Evolutionary conservation across 139 green algal genomes (phyloP), one percentile per base, ranked within the genome.

Genomic region (Helicosporidium sp.): DNA sequence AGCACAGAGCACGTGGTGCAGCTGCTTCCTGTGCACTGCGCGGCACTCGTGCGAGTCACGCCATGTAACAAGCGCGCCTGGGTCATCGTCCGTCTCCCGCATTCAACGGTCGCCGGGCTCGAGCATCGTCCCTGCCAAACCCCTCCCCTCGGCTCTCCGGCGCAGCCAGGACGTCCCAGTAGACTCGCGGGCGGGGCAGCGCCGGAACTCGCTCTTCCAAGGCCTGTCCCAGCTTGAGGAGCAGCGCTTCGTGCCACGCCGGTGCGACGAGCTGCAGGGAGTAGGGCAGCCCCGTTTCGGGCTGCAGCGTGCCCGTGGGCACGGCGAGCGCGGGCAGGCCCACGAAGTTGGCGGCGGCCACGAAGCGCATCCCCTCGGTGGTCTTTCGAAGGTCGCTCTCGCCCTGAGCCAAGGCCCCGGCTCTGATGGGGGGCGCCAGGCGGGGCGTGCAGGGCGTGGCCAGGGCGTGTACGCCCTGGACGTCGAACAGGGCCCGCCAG

Each of bases 181-280:
- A 58, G 17, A 64, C 57, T 3, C 34, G 16, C n/a, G 57, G 49
- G 26, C 33, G 20, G 16, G 29, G 46, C 39, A 35, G 2, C 17
- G 34, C 46, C 10, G n/a, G 13, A 1, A 8, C 53, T 10, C 24
- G 27, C 17, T 22, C 22, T 4, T 12, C 49, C 20, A 65, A n/a
- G 16, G 47, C 46, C 18, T 33, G 27, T 37, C 82, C 73, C 25
- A 79, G 31, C 17, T 61, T 41, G 24, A 90, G 54, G 46, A 90
- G 62, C 2, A 28, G 54, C 7, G 58, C 58, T 58, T 91, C 80
- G 10, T 44, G 18, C 70, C 68, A 83, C 19, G 69, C 54, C 20
- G 61, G 62, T 6, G 69, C 77, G 12, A 89, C 78, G 6, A 92
- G 52, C 54, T 92, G 80, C 53, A 92, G 58, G 2, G 73, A 76